Conservation (phyloP, 2,329 filamentous ascomycete genomes). For the Talaromyces pinophilus region DNA sequence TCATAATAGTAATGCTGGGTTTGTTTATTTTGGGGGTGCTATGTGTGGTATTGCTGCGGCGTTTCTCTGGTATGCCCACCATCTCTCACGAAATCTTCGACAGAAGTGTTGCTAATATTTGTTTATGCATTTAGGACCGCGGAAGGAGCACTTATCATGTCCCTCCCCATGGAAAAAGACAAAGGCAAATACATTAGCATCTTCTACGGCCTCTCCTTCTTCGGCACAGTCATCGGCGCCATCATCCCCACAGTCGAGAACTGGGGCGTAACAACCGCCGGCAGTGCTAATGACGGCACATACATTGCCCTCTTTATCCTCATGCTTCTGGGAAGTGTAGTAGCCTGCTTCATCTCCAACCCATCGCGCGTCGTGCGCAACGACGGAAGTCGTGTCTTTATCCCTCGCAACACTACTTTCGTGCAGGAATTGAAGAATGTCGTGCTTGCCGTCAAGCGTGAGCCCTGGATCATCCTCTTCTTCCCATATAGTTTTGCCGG, state of each 20-base stretch:
- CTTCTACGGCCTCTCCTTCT: conserved; percentile 87
- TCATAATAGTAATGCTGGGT: conserved; percentile 67
- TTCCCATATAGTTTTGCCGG: conserved; percentile 29
- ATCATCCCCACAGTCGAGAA: conserved; percentile 32
- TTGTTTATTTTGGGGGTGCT: conserved; percentile 70
- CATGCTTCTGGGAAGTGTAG: conserved; percentile 63
- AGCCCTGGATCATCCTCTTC: conserved; percentile 29
- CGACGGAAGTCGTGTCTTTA: conserved; percentile 60
- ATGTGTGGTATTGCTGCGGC: conserved; percentile 77
- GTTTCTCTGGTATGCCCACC: conserved; percentile 62
- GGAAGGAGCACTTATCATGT: conserved; percentile 83
- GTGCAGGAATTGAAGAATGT: conserved; percentile 27
- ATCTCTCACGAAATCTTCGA: not conserved
- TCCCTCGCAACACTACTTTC: conserved; percentile 30
- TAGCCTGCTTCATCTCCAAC: conserved; percentile 66
- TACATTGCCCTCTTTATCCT: conserved; percentile 74
- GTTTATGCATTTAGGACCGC: conserved; percentile 52
- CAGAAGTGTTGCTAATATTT: not conserved
- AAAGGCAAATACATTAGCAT: conserved; percentile 80
- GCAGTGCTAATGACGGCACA: conserved; percentile 58
- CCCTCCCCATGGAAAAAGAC: conserved; percentile 71
- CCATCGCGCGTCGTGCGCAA: conserved; percentile 66
- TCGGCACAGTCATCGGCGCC: conserved; percentile 76
- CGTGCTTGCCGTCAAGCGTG: conserved; percentile 24
- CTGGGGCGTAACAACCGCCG: conserved; percentile 29